Conservation (phyloP, 2,329 filamentous ascomycete genomes). For the Sarocladium strictum region DNA sequence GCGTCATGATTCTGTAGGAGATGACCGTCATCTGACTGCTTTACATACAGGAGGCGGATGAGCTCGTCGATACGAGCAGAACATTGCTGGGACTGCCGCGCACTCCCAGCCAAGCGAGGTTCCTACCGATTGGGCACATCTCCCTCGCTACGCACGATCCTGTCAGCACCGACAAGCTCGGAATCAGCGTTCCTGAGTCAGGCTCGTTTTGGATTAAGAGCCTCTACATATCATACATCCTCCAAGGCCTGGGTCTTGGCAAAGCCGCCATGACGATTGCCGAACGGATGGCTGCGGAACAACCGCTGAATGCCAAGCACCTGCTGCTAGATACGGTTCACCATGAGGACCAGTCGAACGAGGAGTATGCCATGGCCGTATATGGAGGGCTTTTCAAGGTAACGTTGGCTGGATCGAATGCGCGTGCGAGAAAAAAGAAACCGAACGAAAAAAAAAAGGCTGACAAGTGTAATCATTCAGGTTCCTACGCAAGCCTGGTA, state of each 20-base stretch:
- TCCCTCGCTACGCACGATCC: slow-evolving; percentile 19
- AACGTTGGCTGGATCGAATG: neutral
- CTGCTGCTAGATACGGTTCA: slow-evolving; percentile 11
- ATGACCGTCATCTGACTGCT: slow-evolving; percentile 10
- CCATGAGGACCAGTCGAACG: slow-evolving; percentile 8
- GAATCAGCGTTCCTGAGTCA: neutral
- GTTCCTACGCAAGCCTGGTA: slow-evolving; percentile 11
- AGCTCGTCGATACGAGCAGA: slow-evolving; percentile 14
- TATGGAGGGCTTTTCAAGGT: slow-evolving; percentile 5
- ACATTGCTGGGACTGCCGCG: slow-evolving; percentile 10
- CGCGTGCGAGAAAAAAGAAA: neutral
- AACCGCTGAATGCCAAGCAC: slow-evolving; percentile 8
- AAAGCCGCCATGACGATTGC: slow-evolving; percentile 10
- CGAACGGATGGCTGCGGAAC: neutral
- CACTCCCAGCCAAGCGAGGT: slow-evolving; percentile 11
- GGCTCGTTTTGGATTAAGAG: slow-evolving; percentile 11
- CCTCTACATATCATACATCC: slow-evolving; percentile 9
- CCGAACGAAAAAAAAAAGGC: neutral
- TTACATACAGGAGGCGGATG: slow-evolving; percentile 13
- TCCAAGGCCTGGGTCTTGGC: slow-evolving; percentile 10
- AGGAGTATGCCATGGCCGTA: slow-evolving; percentile 8
- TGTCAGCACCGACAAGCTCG: neutral
- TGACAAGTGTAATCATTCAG: neutral
- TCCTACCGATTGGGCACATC: slow-evolving; percentile 26
- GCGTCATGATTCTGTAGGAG: neutral